Evolutionary conservation across 345 rosid species (phyloP), one percentile per base, ranked within the genome.

Genomic region (Dimocarpus longan): DNA sequence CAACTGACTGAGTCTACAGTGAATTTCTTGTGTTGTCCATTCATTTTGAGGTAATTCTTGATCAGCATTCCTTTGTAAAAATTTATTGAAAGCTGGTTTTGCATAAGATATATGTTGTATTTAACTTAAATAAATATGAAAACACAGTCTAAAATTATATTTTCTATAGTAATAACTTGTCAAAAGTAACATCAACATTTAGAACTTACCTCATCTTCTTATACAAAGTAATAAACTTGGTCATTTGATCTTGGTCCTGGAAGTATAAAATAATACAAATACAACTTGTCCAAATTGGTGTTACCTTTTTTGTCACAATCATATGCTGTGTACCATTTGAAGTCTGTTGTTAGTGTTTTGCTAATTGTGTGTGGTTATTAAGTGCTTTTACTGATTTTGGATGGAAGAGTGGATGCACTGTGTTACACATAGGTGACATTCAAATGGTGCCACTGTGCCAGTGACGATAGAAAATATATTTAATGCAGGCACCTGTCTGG

Each of bases 21-120:
- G 56, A 16, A 50, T 50, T 50, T 11, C 28, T 64, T 64, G 7
- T 26, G 18, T 24, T 63, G 8, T 63, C 10, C 43, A 32, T 66
- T 40, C 69, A 32, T 66, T 66, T 32, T 66, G 69, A 32, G 69
- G 4, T 66, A 66, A 9, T 66, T 66, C 43, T 66, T 66, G 44
- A 19, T 66, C 6, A 64, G 40, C 40, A 28, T 15, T 32, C 37
- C 37, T 43, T 39, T 32, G 67, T 64, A 19, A 40, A 65, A 26
- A 65, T 24, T 65, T 11, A 65, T 8, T 65, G 16, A 13, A 28
- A 3, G 4, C 28, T 65, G 40, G 16, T 65, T 65, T 10, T 28
- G 39, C 37, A 42, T 40, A 19, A 68, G 52, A 22, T 24, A 42
- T 52, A 1, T n/a, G 16, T 68, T 1, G 5, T 68, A 4, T 50